phyloP scores from a whole-genome alignment of 805 yeast genomes.

The Schwanniomyces sp. region DNA sequence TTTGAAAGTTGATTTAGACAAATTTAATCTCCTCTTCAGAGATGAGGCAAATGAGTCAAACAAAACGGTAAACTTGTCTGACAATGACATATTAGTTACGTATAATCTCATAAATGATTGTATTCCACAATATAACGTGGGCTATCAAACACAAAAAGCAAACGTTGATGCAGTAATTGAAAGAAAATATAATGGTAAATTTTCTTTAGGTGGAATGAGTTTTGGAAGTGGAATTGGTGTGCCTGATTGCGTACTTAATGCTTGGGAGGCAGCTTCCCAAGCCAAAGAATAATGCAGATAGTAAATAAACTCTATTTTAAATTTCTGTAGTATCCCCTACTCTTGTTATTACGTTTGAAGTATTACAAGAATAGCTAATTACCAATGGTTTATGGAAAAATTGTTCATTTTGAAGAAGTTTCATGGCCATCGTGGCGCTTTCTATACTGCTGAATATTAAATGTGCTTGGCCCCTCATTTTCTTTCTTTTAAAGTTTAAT shows the following conservation, averaged over 20 bases:
- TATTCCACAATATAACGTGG: conserved; percentile 79
- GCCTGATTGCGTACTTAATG: conserved; percentile 77
- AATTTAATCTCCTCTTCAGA: conserved; percentile 22
- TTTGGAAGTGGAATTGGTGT: conserved; percentile 80
- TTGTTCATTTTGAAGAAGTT: conserved; percentile 43
- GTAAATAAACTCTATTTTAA: neutral
- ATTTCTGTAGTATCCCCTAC: conserved; percentile 4
- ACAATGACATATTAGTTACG: conserved; percentile 30
- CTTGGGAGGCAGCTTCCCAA: conserved; percentile 54
- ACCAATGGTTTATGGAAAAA: conserved; percentile 55
- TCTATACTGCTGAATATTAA: conserved; percentile 48
- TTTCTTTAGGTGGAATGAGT: conserved; percentile 78
- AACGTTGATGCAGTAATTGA: conserved; percentile 31
- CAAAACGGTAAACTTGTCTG: conserved; percentile 13
- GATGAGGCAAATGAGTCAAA: conserved; percentile 19
- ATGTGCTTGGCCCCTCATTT: conserved; percentile 68
- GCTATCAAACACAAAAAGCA: conserved; percentile 51
- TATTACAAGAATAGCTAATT: conserved; percentile 37
- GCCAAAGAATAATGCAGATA: conserved; percentile 3
- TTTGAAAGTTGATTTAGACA: conserved; percentile 20
- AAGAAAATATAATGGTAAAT: conserved; percentile 31
- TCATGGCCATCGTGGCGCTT: conserved; percentile 53
- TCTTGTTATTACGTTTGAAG: conserved; percentile 21
- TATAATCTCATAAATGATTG: conserved; percentile 45
- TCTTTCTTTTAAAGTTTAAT: conserved; percentile 34